These are phyloP conservation scores for Penicillium taxi DNA, from an alignment of 495 filamentous ascomycete species.

Conservation along the genomic window DNA sequence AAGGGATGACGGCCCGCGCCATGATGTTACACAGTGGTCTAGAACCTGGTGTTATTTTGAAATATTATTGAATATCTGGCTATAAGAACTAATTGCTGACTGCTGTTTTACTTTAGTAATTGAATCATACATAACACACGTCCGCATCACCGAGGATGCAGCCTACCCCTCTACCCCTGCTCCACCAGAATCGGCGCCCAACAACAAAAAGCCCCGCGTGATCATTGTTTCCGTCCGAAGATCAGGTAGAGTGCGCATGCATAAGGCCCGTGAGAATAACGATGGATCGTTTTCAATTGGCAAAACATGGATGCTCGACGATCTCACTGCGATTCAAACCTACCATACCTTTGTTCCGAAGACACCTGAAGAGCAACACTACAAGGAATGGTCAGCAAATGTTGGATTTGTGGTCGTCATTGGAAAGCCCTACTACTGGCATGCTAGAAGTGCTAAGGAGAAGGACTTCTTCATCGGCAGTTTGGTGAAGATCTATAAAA, in stretches of 20 bases:
- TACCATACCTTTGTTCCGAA: conserved; percentile 49
- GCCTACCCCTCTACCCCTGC: conserved; percentile 77
- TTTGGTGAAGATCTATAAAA: conserved; percentile 87
- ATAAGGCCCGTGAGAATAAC: conserved; percentile 91
- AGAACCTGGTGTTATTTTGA: too few species aligned
- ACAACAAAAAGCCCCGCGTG: conserved; percentile 79
- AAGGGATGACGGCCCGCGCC: conserved; percentile 4
- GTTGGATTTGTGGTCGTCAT: conserved; percentile 84
- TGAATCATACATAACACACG: conserved; percentile 97
- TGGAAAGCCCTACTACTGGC: conserved; percentile 95
- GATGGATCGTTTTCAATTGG: conserved; percentile 95
- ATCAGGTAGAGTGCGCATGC: conserved; percentile 86
- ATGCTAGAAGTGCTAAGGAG: conserved; percentile 82
- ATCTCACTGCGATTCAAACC: conserved; percentile 71
- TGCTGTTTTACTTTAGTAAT: conserved; percentile 45
- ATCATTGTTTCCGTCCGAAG: conserved; percentile 89
- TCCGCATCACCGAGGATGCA: conserved; percentile 78
- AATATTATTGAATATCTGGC: too few species aligned
- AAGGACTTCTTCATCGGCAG: conserved; percentile 98
- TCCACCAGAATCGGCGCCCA: conserved; percentile 58
- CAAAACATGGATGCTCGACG: conserved; percentile 94
- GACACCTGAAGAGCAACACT: conserved; percentile 52
- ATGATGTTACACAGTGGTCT: not conserved
- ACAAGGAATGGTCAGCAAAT: conserved; percentile 68
- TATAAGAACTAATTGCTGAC: conserved; percentile 9